phyloP scores from a whole-genome alignment of 2,329 filamentous ascomycete species.

The Thyridium curvatum region DNA sequence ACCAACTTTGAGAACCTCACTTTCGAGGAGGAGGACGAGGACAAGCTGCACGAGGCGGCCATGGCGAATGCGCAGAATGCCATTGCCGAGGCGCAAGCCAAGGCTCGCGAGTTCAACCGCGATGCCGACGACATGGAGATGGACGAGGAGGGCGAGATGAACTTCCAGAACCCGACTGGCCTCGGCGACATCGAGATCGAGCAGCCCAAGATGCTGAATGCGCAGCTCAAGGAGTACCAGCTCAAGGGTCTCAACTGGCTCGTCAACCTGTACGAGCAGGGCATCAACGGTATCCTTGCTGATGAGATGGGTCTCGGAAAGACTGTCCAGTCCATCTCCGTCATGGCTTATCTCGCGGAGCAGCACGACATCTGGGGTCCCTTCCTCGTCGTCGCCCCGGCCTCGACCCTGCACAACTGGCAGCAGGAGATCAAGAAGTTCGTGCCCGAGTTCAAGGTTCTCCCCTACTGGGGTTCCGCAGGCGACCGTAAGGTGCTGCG shows the following conservation, averaged over 20 bases:
- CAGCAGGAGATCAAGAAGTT: slow-evolving; percentile 96
- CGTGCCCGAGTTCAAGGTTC: slow-evolving; percentile 87
- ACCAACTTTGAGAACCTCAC: slow-evolving; percentile 92
- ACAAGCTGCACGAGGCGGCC: slow-evolving; percentile 71
- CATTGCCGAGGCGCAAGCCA: slow-evolving; percentile 88
- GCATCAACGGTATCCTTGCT: slow-evolving; percentile 97
- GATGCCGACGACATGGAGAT: slow-evolving; percentile 52
- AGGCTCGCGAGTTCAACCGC: slow-evolving; percentile 89
- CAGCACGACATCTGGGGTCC: slow-evolving; percentile 98
- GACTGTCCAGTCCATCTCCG: slow-evolving; percentile 96
- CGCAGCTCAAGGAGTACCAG: slow-evolving; percentile 97
- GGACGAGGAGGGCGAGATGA: slow-evolving; percentile 95
- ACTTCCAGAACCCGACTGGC: slow-evolving; percentile 97
- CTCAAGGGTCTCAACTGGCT: slow-evolving; percentile 99
- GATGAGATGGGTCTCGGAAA: slow-evolving; percentile 99
- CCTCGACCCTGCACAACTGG: slow-evolving; percentile 98
- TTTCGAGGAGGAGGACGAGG: slow-evolving; percentile 93
- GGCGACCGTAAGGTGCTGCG: slow-evolving; percentile 91
- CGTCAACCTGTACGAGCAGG: slow-evolving; percentile 97
- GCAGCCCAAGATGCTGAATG: slow-evolving; percentile 88
- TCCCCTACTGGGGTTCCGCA: slow-evolving; percentile 96
- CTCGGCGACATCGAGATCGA: slow-evolving; percentile 90
- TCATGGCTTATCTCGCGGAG: slow-evolving; percentile 98
- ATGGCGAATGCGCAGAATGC: slow-evolving; percentile 95
- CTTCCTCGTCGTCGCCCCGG: slow-evolving; percentile 92